Evolutionary conservation across 2,329 filamentous ascomycete genomes (phyloP).

Genomic region (Alternaria consortialis): DNA sequence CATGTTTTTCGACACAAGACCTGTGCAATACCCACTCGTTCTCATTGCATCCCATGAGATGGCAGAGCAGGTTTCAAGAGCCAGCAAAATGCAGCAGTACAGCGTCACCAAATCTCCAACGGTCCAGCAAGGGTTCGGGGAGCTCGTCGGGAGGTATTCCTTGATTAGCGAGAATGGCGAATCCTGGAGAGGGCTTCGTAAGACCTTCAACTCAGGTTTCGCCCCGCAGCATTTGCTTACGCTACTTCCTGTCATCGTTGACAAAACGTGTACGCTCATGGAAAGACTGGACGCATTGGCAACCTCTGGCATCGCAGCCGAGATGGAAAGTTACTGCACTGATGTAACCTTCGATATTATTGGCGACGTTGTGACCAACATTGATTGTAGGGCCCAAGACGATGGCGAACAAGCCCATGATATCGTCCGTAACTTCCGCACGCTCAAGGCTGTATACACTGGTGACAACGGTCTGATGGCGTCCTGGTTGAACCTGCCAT

Average conservation of each 20-base stretch:
- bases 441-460: constrained; percentile 30
- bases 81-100: constrained; percentile 40
- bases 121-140: constrained; percentile 25
- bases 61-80: constrained; percentile 46
- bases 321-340: constrained; percentile 43
- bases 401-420: constrained; percentile 27
- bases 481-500: constrained; percentile 33
- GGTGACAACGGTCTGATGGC: constrained; percentile 33
- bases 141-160: constrained; percentile 40
- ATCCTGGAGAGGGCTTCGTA: constrained; percentile 48
- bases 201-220: constrained; percentile 51
- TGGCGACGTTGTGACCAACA: constrained; percentile 41
- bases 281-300: constrained; percentile 42
- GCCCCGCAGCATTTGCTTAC: constrained; percentile 47
- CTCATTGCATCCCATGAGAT: constrained; percentile 45
- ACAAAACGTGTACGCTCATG: constrained; percentile 48
- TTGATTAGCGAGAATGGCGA: constrained; percentile 41
- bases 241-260: constrained; percentile 45
- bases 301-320: constrained; percentile 30
- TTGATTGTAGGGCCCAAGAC: constrained; percentile 43
- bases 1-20: constrained; percentile 44
- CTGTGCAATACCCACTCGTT: constrained; percentile 34
- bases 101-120: constrained; percentile 49
- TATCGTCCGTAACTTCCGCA: constrained; percentile 37
- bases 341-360: constrained; percentile 50